Conservation (phyloP, 208 protist genomes). For the Leishmania turanica region DNA sequence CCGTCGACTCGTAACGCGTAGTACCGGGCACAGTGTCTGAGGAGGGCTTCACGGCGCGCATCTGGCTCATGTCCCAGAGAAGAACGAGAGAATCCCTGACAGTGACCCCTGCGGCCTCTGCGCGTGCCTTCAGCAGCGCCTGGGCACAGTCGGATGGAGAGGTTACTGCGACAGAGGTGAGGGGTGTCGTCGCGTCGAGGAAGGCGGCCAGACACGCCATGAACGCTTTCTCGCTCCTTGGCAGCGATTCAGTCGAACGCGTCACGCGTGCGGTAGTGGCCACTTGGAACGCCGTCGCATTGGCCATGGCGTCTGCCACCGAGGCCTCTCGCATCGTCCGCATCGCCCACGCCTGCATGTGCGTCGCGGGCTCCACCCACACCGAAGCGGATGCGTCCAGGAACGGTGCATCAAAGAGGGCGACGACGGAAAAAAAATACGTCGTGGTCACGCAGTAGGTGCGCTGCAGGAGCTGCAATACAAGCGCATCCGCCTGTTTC, state of each 20-base stretch:
- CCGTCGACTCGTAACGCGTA: conserved; percentile 21
- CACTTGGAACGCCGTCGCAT: conserved; percentile 14
- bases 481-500: neutral
- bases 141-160: conserved; percentile 28
- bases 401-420: conserved; percentile 26
- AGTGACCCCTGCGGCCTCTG: neutral
- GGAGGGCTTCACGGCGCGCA: conserved; percentile 3
- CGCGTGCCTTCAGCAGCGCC: conserved; percentile 5
- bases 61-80: conserved; percentile 12
- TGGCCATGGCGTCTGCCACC: neutral
- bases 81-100: neutral
- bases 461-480: conserved; percentile 4
- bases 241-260: neutral
- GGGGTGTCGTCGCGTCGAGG: conserved; percentile 18
- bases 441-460: conserved; percentile 26
- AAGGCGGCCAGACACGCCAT: conserved; percentile 14
- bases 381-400: conserved; percentile 13
- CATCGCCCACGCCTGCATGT: conserved; percentile 25
- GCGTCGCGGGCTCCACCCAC: conserved; percentile 19
- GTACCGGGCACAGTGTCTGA: conserved; percentile 12
- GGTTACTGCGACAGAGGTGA: conserved; percentile 4
- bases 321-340: conserved; percentile 21
- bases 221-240: conserved; percentile 10
- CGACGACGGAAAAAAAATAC: conserved; percentile 18
- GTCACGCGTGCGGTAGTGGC: neutral